Conservation (phyloP, 768 basidiomycete genomes). For the Paxillus ammoniavirescens region DNA sequence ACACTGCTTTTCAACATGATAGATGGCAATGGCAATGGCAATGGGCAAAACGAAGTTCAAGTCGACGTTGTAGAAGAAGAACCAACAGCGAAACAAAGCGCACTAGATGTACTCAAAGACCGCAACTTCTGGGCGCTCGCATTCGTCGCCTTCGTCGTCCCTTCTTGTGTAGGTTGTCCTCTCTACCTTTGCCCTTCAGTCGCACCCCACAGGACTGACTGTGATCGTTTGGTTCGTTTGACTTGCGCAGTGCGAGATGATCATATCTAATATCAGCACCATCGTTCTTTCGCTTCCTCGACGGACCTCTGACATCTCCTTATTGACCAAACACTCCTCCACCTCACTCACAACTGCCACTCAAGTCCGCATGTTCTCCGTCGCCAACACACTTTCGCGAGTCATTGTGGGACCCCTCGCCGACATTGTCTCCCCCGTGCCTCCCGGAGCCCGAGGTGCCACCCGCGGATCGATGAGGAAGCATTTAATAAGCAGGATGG, state of each 20-base stretch:
- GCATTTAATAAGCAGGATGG: conserved; percentile 58
- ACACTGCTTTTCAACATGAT: no score
- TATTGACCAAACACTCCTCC: conserved; percentile 17
- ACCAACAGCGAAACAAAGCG: conserved; percentile 18
- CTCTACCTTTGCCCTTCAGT: no score
- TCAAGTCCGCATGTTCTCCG: conserved; percentile 70
- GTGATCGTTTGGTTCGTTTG: not conserved
- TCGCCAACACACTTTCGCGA: conserved; percentile 71
- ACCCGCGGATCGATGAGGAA: conserved; percentile 36
- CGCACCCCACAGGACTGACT: not conserved
- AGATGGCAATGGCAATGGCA: not conserved
- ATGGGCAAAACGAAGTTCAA: not conserved
- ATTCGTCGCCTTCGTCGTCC: conserved; percentile 46
- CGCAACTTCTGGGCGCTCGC: conserved; percentile 64
- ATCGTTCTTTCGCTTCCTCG: conserved; percentile 65
- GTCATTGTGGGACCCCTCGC: conserved; percentile 67
- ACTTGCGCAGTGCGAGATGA: conserved; percentile 64
- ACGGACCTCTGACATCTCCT: conserved; percentile 6
- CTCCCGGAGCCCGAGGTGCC: conserved; percentile 34
- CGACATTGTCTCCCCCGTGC: conserved; percentile 67
- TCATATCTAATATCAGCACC: conserved; percentile 79
- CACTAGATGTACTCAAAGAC: conserved; percentile 50
- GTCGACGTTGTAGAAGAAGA: conserved; percentile 1
- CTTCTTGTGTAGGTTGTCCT: conserved; percentile 61
- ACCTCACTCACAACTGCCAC: conserved; percentile 33